These are phyloP conservation scores for Meredithiella fracta DNA, from an alignment of 2,329 filamentous ascomycete species.

Conservation along the genomic window DNA sequence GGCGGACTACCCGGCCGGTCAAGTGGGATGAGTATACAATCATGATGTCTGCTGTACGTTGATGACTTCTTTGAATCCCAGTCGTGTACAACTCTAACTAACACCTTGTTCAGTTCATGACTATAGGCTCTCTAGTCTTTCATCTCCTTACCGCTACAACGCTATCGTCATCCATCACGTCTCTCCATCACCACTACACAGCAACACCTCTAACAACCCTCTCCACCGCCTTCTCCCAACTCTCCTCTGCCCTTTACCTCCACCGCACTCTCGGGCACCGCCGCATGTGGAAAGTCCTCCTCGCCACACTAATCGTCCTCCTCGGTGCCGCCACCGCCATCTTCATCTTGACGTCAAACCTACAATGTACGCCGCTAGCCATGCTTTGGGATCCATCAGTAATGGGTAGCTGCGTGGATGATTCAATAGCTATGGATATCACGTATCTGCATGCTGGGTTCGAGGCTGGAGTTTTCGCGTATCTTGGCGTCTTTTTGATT, in stretches of 20 bases:
- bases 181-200: constrained; percentile 1
- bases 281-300: constrained; percentile 20
- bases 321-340: constrained; percentile 22
- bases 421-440: constrained; percentile 17
- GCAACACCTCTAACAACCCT: background rate
- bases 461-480: constrained; percentile 23
- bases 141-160: background rate
- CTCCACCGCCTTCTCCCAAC: constrained; percentile 22
- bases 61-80: no score
- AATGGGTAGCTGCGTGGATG: constrained; percentile 21
- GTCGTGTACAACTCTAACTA: no score
- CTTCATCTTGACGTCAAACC: constrained; percentile 21
- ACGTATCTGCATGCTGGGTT: constrained; percentile 20
- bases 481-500: constrained; percentile 18
- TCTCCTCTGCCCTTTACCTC: constrained; percentile 24
- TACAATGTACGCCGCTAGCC: constrained; percentile 24
- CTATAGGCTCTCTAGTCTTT: background rate
- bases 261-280: constrained; percentile 20
- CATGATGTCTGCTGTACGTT: background rate
- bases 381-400: constrained; percentile 22
- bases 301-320: constrained; percentile 20
- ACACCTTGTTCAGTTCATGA: background rate
- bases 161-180: background rate
- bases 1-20: constrained; percentile 18
- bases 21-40: constrained; percentile 23